These are phyloP conservation scores for Akanthomyces dipterigenus DNA, from an alignment of 2,329 filamentous ascomycete species.

Conservation along the genomic window DNA sequence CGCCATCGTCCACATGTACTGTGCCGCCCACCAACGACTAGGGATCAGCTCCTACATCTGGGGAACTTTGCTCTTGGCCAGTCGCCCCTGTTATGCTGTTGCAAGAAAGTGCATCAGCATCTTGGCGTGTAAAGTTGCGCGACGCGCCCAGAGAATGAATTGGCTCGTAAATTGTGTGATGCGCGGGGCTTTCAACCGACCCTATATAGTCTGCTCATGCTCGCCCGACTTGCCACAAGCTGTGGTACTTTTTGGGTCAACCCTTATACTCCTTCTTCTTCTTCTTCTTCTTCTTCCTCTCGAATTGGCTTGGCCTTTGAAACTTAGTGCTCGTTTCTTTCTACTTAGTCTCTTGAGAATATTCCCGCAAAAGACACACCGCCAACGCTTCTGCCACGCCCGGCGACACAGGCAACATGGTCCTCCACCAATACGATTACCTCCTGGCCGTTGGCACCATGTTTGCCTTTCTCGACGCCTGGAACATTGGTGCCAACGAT, in stretches of 20 bases:
- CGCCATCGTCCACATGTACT: constrained; percentile 1
- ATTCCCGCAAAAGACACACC: background rate
- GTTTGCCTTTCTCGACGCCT: constrained; percentile 60
- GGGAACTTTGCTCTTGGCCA: background rate
- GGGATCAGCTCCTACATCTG: too few relatives aligned
- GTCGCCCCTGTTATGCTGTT: background rate
- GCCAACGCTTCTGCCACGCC: background rate
- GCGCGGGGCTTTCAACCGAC: background rate
- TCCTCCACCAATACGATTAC: constrained; percentile 51
- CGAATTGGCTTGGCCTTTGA: background rate
- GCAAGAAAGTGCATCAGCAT: background rate
- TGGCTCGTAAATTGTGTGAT: background rate
- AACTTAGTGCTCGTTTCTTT: background rate
- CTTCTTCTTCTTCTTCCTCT: background rate
- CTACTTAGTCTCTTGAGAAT: background rate
- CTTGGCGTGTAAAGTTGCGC: background rate
- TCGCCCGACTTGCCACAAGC: background rate
- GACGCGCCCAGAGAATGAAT: background rate
- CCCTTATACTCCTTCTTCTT: background rate
- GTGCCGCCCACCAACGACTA: too few relatives aligned
- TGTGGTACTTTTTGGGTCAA: background rate
- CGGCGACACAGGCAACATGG: background rate
- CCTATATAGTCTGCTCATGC: constrained; percentile 8
- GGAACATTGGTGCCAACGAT: constrained; percentile 57
- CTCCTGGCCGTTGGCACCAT: constrained; percentile 58